Percentiles rank a stretch among this genome's conserved stretches.
Evolutionary conservation across 495 filamentous ascomycete species (phyloP).

Genomic region (Poronia punctata): DNA sequence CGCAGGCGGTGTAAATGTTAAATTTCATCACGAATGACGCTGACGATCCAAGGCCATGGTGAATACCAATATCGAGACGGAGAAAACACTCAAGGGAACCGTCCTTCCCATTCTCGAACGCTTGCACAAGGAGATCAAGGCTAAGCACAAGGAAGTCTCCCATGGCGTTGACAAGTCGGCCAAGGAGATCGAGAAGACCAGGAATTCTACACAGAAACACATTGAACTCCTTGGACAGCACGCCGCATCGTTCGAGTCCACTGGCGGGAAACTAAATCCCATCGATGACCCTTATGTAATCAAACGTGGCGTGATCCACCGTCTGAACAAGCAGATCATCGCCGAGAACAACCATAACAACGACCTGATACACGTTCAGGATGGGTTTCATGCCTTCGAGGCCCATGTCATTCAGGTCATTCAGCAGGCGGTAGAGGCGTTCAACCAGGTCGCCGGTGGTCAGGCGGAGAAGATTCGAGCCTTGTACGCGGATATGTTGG

Average conservation of each 20-base stretch:
- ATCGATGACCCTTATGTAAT: constrained; percentile 83
- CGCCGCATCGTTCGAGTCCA: constrained; percentile 65
- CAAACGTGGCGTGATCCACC: constrained; percentile 70
- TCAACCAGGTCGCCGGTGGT: constrained; percentile 66
- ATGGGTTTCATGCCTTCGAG: constrained; percentile 83
- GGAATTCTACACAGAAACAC: constrained; percentile 82
- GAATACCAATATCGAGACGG: constrained; percentile 80
- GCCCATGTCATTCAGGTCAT: constrained; percentile 75
- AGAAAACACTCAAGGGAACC: constrained; percentile 73
- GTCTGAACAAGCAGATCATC: constrained; percentile 81
- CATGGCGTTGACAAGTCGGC: constrained; percentile 77
- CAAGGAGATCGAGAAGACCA: constrained; percentile 87
- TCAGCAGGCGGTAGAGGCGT: constrained; percentile 71
- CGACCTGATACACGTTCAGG: constrained; percentile 82
- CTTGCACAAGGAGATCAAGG: constrained; percentile 92
- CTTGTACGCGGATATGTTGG: constrained; percentile 78
- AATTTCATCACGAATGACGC: too few relatives aligned
- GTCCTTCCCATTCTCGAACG: constrained; percentile 84
- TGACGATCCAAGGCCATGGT: constrained; percentile 56
- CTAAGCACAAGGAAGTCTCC: constrained; percentile 80
- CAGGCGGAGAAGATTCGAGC: constrained; percentile 74
- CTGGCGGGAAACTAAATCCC: constrained; percentile 57
- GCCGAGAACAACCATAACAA: constrained; percentile 94
- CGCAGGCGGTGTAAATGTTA: too few relatives aligned
- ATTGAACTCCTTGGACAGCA: constrained; percentile 88